Percentiles rank a stretch among this genome's conserved stretches.
Evolutionary conservation across 2,329 filamentous ascomycete genomes (phyloP).

Genomic region (Ophiocordyceps robertsii): DNA sequence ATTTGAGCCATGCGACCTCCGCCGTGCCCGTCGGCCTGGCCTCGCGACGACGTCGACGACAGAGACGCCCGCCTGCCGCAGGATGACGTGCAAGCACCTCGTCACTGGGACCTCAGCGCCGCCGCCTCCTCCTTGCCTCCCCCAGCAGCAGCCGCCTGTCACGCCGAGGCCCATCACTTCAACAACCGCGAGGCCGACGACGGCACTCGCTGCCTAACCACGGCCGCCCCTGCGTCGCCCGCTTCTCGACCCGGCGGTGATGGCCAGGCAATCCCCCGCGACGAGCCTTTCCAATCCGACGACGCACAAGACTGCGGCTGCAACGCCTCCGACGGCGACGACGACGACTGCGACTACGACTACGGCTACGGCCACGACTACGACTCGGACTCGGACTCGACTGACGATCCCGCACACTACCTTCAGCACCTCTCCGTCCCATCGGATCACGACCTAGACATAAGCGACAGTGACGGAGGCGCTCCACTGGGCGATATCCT

Average conservation of each 20-base stretch:
- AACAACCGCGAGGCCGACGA: slow-evolving; percentile 1
- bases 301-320: not conserved
- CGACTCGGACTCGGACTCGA: slow-evolving; percentile 1
- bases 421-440: not conserved
- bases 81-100: slow-evolving; percentile 1
- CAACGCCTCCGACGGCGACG: not conserved
- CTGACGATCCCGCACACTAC: slow-evolving; percentile 1
- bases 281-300: not conserved
- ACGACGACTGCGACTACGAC: not conserved
- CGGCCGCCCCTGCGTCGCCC: not conserved
- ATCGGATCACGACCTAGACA: slow-evolving; percentile 15
- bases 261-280: not conserved
- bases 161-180: not conserved
- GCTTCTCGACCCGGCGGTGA: not conserved
- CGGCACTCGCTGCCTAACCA: not conserved
- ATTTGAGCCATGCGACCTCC: slow-evolving; percentile 6
- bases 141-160: not conserved
- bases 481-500: slow-evolving; percentile 9
- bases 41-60: not conserved
- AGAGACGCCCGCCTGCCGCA: slow-evolving; percentile 1
- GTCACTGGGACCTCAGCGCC: not conserved
- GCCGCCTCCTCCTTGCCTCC: not conserved
- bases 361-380: not conserved
- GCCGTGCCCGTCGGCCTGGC: slow-evolving; percentile 2
- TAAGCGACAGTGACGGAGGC: slow-evolving; percentile 22